Percentiles rank a stretch among this genome's conserved stretches.
Evolutionary conservation across 2,329 filamentous ascomycete species (phyloP).

Genomic region (Botrytis hyacinthi): DNA sequence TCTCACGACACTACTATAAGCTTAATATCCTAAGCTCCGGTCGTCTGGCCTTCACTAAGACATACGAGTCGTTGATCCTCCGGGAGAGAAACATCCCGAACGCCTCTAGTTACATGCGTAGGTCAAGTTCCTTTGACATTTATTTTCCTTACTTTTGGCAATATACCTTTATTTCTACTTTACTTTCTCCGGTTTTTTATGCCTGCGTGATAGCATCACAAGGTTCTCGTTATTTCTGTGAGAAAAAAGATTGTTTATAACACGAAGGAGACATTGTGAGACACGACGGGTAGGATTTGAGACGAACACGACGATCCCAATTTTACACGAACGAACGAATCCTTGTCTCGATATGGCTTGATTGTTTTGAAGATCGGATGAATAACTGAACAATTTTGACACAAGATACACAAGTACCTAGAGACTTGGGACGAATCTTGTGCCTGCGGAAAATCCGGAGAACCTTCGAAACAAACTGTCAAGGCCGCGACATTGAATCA

Average conservation of each 20-base stretch:
- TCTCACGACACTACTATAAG: neutral
- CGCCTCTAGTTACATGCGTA: slow-evolving; percentile 3
- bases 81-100: slow-evolving; percentile 10
- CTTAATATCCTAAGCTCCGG: neutral
- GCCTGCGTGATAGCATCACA: slow-evolving; percentile 4
- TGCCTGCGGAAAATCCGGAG: neutral
- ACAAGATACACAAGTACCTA: slow-evolving; percentile 1
- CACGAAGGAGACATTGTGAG: neutral
- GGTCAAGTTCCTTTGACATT: neutral
- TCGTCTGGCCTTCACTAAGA: neutral
- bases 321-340: neutral
- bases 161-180: neutral
- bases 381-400: neutral
- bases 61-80: neutral
- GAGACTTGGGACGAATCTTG: slow-evolving; percentile 1
- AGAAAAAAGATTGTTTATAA: neutral
- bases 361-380: slow-evolving; percentile 2
- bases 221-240: neutral
- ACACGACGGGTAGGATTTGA: slow-evolving; percentile 5
- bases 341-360: slow-evolving; percentile 1
- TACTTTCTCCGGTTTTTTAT: neutral
- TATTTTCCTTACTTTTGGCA: neutral
- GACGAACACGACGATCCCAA: slow-evolving; percentile 2
- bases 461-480: neutral
- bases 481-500: neutral